phyloP scores from a whole-genome alignment of 1,284 basidiomycete genomes.

The Austroboletus niveus region DNA sequence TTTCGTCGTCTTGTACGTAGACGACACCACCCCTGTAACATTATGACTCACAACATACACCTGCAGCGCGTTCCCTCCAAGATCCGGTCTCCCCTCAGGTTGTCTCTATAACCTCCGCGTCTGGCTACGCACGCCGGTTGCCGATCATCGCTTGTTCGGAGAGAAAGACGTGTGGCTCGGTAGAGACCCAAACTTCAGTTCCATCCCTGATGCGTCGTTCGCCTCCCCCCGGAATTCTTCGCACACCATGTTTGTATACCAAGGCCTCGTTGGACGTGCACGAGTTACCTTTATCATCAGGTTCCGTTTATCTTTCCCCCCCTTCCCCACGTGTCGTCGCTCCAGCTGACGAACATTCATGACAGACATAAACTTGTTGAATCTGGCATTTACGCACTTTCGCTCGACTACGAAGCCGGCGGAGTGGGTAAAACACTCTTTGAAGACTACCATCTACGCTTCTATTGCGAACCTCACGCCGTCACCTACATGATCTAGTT shows the following conservation, averaged over 20 bases:
- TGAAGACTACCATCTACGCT: conserved; percentile 41
- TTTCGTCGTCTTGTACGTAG: conserved; percentile 55
- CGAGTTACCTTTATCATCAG: conserved; percentile 50
- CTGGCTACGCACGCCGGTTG: conserved; percentile 51
- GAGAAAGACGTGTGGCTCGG: conserved; percentile 61
- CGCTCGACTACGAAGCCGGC: conserved; percentile 57
- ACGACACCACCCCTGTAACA: too few species aligned
- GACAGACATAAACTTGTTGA: conserved; percentile 45
- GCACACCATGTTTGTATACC: conserved; percentile 47
- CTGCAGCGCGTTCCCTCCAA: conserved; percentile 55
- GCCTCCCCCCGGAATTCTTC: conserved; percentile 43
- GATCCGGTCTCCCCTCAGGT: conserved; percentile 46
- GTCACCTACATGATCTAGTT: conserved; percentile 58
- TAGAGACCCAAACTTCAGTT: conserved; percentile 55
- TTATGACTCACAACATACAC: background rate
- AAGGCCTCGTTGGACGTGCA: conserved; percentile 50
- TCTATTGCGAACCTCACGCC: conserved; percentile 47
- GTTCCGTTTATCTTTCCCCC: conserved; percentile 29
- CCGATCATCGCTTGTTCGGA: conserved; percentile 58
- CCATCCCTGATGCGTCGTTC: conserved; percentile 53
- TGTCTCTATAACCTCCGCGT: conserved; percentile 54
- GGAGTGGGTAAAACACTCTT: conserved; percentile 53
- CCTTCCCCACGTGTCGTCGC: background rate
- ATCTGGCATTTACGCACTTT: conserved; percentile 46
- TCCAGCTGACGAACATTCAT: background rate